Percentiles rank a stretch among this genome's conserved stretches.
Evolutionary conservation across 495 filamentous ascomycete genomes (phyloP).

Genomic region (Xylaria longipes): DNA sequence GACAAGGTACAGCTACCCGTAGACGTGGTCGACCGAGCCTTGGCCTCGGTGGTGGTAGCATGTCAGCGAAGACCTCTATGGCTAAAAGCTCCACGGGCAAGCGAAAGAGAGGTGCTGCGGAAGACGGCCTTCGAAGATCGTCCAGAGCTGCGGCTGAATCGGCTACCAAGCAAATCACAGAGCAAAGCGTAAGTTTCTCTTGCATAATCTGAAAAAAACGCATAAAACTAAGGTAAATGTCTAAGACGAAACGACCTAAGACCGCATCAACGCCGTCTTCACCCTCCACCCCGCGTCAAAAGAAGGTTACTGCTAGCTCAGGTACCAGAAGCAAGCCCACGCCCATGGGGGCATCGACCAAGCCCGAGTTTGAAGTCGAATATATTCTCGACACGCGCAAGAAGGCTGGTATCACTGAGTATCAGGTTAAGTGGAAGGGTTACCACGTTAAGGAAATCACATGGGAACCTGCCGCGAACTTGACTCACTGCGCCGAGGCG

Average conservation of each 20-base stretch:
- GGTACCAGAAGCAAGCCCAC: conserved; percentile 18
- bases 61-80: not conserved
- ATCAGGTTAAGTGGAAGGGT: conserved; percentile 52
- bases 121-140: conserved; percentile 9
- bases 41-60: not conserved
- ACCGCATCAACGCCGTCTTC: not conserved
- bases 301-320: conserved; percentile 8
- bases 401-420: conserved; percentile 43
- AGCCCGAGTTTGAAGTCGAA: conserved; percentile 49
- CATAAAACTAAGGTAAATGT: not conserved
- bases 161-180: conserved; percentile 10
- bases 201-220: not conserved
- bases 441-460: conserved; percentile 43
- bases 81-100: not conserved
- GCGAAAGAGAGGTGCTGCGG: conserved; percentile 4
- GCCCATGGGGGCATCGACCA: conserved; percentile 28
- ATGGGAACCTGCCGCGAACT: conserved; percentile 46
- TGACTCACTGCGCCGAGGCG: conserved; percentile 16
- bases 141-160: conserved; percentile 5
- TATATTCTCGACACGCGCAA: conserved; percentile 39
- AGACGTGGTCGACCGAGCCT: conserved; percentile 14
- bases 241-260: not conserved
- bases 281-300: not conserved
- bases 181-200: conserved; percentile 8
- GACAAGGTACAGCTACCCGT: not conserved